Base-by-base conservation (phyloP, 805 yeast genomes). In the Nematodospora valgi region DNA sequence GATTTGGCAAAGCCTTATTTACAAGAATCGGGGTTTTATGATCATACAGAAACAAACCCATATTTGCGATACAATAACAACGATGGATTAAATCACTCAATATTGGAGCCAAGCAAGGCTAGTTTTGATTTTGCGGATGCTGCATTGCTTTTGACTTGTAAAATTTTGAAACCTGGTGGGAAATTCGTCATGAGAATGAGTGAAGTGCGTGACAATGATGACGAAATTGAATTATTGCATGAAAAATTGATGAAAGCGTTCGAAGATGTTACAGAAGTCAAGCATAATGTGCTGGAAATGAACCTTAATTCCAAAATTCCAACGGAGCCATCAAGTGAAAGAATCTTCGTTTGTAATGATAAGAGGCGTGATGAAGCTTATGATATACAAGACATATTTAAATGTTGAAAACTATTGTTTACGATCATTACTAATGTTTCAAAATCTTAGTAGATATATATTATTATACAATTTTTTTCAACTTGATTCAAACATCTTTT, bases 111-210 rank as follows among this genome's bases (percentile, higher is more conserved):
- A 1, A 30, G 39, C n/a, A 57, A 59, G 27, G 47, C 63, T 15
- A 43, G 59, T 2, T 43, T 65, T 10, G 72, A 67, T 43, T 44
- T 64, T 46, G 68, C 70, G 1, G 72, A 66, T 34, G 70, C 70
- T 0, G 51, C 68, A 2, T 44, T 65, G 22, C 39, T 62, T 3
- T 40, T 66, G 12, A 44, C 55, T 9, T 57, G 65, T 30, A 49
- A 49, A 1, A 35, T 55, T 0, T 47, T 67, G 40, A 48, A 42
- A 26, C 51, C 56, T 10, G 46, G 46, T 2, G 72, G 72, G 1
- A 52, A 46, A 1, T 44, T 65, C 26, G 56, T 67, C 6, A 34
- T 62, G 5, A 44, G 70, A 30, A 36, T 67, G 17, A 36, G 56
- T 7, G 27, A 33, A 7, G 57, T 61, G 1, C 47, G 56, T 27